Evolutionary conservation across 108 stramenopile genomes (phyloP), one percentile per base, ranked within the genome.

Genomic region (Nitzschia palea): DNA sequence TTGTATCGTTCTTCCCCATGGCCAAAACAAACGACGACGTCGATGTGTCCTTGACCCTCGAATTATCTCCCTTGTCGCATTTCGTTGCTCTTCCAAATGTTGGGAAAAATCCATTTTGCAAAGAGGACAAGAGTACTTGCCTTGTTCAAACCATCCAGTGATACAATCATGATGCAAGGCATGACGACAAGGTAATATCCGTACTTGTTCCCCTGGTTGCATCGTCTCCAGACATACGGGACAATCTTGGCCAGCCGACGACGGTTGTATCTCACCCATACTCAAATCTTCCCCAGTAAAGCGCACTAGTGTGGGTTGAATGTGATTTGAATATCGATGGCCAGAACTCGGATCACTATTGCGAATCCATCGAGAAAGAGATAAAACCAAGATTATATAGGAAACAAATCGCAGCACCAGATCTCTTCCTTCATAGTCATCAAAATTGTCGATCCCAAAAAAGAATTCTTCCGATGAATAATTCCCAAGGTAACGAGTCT

Each of bases 131-230:
- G 58, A 22, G 20, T 34, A 25, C 55, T 55, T 55, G 6, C 18
- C 33, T 6, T 59, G 31, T 14, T 40, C 23, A 3, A 59, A 22
- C 58, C 58, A 59, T 12, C 58, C 58, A 2, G 33, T 34, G 33
- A 59, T 59, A 20, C 58, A 59, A 22, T 59, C 58, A 12, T 59
- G 34, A 34, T 59, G 58, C 4, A 59, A 29, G 22, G 12, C 5
- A 40, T 59, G 58, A 30, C 58, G 58, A 22, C 58, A 59, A 5
- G 58, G 58, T 34, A 59, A 20, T 23, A 59, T 59, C 17, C 58
- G 58, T 3, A 59, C 58, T 37, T 22, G 35, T 12, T 30, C 33
- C 2, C 58, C 58, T 6, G 36, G 35, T 18, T 30, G 58, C 58
- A 59, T 59, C 4, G 58, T 34, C 8, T 59, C 58, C 3, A 59